Evolutionary conservation across 2,329 filamentous ascomycete species (phyloP), one percentile per base, ranked within the genome.

Genomic region (Metarhizium rileyi): DNA sequence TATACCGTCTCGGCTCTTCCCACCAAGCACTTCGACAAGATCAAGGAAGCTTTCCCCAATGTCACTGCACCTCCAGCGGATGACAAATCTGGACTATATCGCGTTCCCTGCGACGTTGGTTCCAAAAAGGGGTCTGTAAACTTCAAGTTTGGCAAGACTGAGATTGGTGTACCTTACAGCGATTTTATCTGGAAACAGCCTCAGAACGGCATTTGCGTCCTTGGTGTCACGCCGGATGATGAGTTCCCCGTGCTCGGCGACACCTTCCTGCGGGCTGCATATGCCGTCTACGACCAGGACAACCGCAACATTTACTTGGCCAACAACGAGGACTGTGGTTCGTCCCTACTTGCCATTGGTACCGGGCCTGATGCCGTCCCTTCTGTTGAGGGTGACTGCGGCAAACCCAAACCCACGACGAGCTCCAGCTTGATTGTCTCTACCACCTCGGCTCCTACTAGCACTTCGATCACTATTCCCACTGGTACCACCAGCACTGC

Each of bases 1-100:
- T 83, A 79, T 53, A 84, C 80, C 40, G 68, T 86, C 49, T 84
- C 78, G 63, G 80, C 83, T 53, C 73, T 89, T 2, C 85, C 85
- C 3, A 67, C 77, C 52, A 59, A 69, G 28, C 64, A 86, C 51
- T 74, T 79, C 51, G 54, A 65, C 26, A 56, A 63, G 28, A 66
- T 82, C 30, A 67, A 59, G 50, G 63, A 47, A 60, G 70, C 57
- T 52, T 80, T 67, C 56, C 64, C 64, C 16, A 48, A 46, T 2
- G 53, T 48, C 36, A 50, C 42, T 25, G 26, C 49, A 4, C 53
- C 54, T 23, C 26, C 46, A 4, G 3, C 20, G 6, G 57, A 64
- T 26, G 48, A 52, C 23, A 18, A 48, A 1, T 58, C 67, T 3
- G 71, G 69, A 8, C 70, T 72, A 42, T 72, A 77, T 45, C 63